Percentiles rank a stretch among this genome's conserved stretches.
Conservation (phyloP, 345 rosid species). For the Erysimum cheiranthoides region DNA sequence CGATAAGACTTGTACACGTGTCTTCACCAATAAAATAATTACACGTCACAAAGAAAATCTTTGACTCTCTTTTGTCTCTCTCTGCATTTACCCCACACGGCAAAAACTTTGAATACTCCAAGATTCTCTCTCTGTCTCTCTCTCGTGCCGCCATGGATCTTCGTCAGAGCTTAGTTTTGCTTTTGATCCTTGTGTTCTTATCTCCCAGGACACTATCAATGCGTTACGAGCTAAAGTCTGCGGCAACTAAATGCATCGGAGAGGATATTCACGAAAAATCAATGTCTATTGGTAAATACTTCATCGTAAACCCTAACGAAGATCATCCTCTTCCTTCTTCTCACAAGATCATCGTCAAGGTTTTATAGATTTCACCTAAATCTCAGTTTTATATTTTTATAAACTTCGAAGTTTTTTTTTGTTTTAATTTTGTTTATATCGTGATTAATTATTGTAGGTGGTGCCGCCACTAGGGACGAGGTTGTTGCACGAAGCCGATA, state of each 20-base stretch:
- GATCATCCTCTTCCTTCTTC: slow-evolving; percentile 68
- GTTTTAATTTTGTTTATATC: neutral
- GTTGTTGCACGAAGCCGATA: slow-evolving; percentile 60
- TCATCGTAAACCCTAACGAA: slow-evolving; percentile 71
- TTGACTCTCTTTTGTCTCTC: slow-evolving; percentile 23
- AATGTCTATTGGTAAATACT: slow-evolving; percentile 82
- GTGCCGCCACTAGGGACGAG: slow-evolving; percentile 59
- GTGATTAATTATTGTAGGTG: slow-evolving; percentile 49
- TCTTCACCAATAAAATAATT: slow-evolving; percentile 37
- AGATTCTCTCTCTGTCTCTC: slow-evolving; percentile 9
- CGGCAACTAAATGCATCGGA: slow-evolving; percentile 71
- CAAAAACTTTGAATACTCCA: slow-evolving; percentile 18
- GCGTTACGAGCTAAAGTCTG: slow-evolving; percentile 74
- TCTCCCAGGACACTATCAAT: slow-evolving; percentile 51
- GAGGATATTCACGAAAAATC: slow-evolving; percentile 76
- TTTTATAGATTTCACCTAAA: slow-evolving; percentile 20
- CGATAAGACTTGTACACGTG: slow-evolving; percentile 40
- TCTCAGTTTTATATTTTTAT: neutral
- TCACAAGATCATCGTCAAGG: slow-evolving; percentile 71
- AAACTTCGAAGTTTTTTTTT: neutral
- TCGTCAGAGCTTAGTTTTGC: slow-evolving; percentile 9
- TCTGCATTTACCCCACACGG: slow-evolving; percentile 8
- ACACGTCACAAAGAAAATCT: slow-evolving; percentile 42
- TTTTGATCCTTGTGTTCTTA: slow-evolving; percentile 46
- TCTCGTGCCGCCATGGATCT: slow-evolving; percentile 32